phyloP scores from a whole-genome alignment of 177 flowering plant species.

The Vitis hybrid region DNA sequence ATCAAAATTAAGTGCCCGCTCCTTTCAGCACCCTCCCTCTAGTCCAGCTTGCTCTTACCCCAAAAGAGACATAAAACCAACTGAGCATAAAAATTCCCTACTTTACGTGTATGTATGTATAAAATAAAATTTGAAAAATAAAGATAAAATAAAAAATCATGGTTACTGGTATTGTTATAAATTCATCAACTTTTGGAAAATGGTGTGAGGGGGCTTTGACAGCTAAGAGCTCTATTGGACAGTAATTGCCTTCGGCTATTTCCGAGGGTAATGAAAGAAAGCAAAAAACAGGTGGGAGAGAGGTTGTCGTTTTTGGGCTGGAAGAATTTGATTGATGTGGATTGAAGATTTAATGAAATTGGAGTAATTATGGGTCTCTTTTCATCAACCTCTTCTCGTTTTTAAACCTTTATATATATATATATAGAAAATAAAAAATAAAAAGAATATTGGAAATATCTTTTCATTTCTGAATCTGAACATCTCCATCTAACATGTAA shows the following conservation, averaged over 20 bases:
- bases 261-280: constrained; percentile 23
- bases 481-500: constrained; percentile 20
- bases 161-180: background rate
- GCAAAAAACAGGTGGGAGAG: constrained; percentile 6
- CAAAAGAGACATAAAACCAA: no score
- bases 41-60: no score
- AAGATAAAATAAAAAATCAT: background rate
- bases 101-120: no score
- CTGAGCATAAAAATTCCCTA: no score
- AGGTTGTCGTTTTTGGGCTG: constrained; percentile 2
- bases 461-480: constrained; percentile 10
- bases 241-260: constrained; percentile 32
- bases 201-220: constrained; percentile 9
- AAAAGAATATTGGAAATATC: background rate
- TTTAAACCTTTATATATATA: background rate
- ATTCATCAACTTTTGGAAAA: constrained; percentile 1
- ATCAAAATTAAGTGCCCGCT: background rate
- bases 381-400: background rate
- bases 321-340: constrained; percentile 30
- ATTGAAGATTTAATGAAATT: constrained; percentile 17
- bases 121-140: background rate
- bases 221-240: constrained; percentile 22
- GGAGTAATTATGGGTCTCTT: background rate
- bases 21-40: no score
- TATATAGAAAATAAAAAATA: background rate